These are phyloP conservation scores for maize (Zea mays) DNA, from an alignment of 176 grass and related monocot species.

Conservation along the genomic window Zm-B73-REFERENCE-NAM-5.0 NC_050096.1:67360501-67361000, in stretches of 20 bases:
- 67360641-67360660: background rate
- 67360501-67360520: slow-evolving; percentile 60
- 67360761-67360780: slow-evolving; percentile 37
- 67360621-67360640: background rate
- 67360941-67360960: slow-evolving; percentile 1
- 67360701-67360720: slow-evolving; percentile 42
- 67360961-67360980: slow-evolving; percentile 20
- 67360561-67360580: slow-evolving; percentile 89
- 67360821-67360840: slow-evolving; percentile 23
- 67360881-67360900: slow-evolving; percentile 37
- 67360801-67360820: slow-evolving; percentile 34
- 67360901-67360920: slow-evolving; percentile 30
- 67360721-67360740: slow-evolving; percentile 33
- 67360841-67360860: slow-evolving; percentile 30
- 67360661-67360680: slow-evolving; percentile 64
- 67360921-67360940: background rate
- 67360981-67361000: background rate
- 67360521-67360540: slow-evolving; percentile 59
- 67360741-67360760: slow-evolving; percentile 42
- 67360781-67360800: slow-evolving; percentile 39
- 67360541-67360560: slow-evolving; percentile 77
- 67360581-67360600: slow-evolving; percentile 62
- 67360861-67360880: slow-evolving; percentile 28
- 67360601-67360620: background rate
- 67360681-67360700: slow-evolving; percentile 58